Evolutionary conservation across 352 stramenopile genomes (phyloP).

Genomic region (Phytophthora cactorum): DNA sequence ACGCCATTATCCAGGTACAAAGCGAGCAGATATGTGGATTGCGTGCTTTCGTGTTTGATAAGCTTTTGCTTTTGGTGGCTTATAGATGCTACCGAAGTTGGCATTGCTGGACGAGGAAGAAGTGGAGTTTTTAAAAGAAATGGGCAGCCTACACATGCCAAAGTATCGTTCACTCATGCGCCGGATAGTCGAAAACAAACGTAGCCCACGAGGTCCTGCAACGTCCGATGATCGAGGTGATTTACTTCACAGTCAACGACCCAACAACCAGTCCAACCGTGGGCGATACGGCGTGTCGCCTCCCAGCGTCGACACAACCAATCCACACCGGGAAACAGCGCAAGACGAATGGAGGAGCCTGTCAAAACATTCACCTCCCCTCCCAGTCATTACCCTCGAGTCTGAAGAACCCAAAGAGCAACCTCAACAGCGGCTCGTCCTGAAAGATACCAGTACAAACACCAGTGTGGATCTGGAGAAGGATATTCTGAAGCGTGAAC

Average conservation of each 20-base stretch:
- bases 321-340: not conserved
- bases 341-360: conserved; percentile 3
- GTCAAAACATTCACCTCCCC: not conserved
- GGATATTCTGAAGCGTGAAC: conserved; percentile 51
- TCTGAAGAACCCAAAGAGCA: not conserved
- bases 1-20: conserved; percentile 47
- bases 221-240: not conserved
- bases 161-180: conserved; percentile 64
- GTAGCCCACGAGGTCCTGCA: not conserved
- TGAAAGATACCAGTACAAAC: conserved; percentile 66
- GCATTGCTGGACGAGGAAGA: conserved; percentile 78
- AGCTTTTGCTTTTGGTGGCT: conserved; percentile 5
- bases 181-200: conserved; percentile 35
- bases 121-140: conserved; percentile 58
- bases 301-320: not conserved
- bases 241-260: not conserved
- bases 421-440: conserved; percentile 32
- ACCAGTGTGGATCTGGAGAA: conserved; percentile 65
- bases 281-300: not conserved
- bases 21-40: not conserved
- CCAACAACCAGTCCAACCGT: not conserved
- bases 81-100: conserved; percentile 58
- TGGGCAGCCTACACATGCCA: conserved; percentile 69
- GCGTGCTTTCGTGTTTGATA: not conserved
- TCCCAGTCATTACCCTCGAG: not conserved